Evolutionary conservation across 805 yeast species (phyloP).

Genomic region (Suhomyces vadensis): DNA sequence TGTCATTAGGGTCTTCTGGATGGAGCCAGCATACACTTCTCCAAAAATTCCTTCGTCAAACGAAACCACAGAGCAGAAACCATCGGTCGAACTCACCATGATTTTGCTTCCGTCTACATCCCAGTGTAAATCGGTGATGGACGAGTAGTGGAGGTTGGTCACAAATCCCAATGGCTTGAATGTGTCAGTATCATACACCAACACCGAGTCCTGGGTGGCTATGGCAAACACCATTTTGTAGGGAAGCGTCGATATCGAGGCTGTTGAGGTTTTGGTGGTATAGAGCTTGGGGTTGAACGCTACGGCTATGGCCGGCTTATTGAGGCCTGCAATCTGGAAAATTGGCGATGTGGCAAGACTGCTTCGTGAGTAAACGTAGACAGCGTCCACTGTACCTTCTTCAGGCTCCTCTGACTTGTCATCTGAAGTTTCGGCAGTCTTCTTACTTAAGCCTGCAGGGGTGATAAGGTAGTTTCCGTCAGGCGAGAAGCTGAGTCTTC

Average conservation of each 20-base stretch:
- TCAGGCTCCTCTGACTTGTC: constrained; percentile 11
- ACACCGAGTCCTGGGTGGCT: constrained; percentile 85
- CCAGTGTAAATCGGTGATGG: constrained; percentile 89
- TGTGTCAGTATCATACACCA: constrained; percentile 78
- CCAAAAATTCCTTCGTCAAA: constrained; percentile 63
- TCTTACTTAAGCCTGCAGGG: constrained; percentile 27
- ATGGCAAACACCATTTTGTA: constrained; percentile 88
- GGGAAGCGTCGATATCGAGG: constrained; percentile 54
- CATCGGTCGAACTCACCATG: constrained; percentile 84
- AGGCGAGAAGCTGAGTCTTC: constrained; percentile 83
- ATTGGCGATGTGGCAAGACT: constrained; percentile 71
- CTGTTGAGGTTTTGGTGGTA: constrained; percentile 25
- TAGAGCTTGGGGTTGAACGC: constrained; percentile 73
- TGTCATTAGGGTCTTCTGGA: neutral
- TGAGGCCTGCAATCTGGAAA: constrained; percentile 74
- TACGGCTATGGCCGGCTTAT: constrained; percentile 82
- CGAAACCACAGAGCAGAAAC: constrained; percentile 74
- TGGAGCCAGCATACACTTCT: constrained; percentile 31
- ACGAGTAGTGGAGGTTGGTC: constrained; percentile 81
- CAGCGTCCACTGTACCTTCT: constrained; percentile 62
- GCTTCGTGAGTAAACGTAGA: constrained; percentile 72
- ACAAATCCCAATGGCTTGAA: constrained; percentile 69
- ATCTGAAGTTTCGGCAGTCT: constrained; percentile 2
- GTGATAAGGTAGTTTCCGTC: constrained; percentile 82
- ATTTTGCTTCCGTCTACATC: constrained; percentile 68